Evolutionary conservation across 495 filamentous ascomycete species (phyloP).

Genomic region (Astrocystis sublimbata): DNA sequence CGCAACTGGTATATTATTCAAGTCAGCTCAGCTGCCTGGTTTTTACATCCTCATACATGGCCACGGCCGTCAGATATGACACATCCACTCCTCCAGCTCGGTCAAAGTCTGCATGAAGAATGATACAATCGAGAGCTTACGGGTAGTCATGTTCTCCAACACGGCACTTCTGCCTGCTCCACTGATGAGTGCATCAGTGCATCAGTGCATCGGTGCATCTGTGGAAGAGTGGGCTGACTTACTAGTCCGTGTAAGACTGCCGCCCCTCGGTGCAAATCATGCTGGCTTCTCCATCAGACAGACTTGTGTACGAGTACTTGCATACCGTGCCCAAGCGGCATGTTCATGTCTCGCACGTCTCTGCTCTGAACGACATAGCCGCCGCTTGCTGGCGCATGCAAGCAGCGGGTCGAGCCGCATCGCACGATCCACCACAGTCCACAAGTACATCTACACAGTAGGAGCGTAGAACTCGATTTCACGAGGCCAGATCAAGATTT

Average conservation of each 20-base stretch:
- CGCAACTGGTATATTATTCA: too few relatives aligned
- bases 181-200: neutral
- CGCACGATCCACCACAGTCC: neutral
- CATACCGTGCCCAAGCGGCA: too few relatives aligned
- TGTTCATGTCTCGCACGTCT: too few relatives aligned
- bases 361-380: neutral
- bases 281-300: neutral
- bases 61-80: neutral
- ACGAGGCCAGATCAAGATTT: slow-evolving; percentile 23
- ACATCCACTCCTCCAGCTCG: neutral
- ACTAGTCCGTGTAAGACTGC: too few relatives aligned
- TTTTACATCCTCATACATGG: neutral
- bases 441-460: neutral
- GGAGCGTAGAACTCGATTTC: neutral
- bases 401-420: slow-evolving; percentile 20
- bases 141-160: slow-evolving; percentile 8
- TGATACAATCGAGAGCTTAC: neutral
- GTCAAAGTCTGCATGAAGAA: slow-evolving; percentile 1
- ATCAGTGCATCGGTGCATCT: neutral
- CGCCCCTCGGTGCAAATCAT: neutral
- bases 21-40: neutral
- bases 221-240: neutral
- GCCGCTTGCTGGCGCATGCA: slow-evolving; percentile 13
- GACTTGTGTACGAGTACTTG: too few relatives aligned
- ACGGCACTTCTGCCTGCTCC: slow-evolving; percentile 16